Evolutionary conservation across 2,329 filamentous ascomycete species (phyloP), one percentile per base, ranked within the genome.

Genomic region (Fusarium gaditjirri): DNA sequence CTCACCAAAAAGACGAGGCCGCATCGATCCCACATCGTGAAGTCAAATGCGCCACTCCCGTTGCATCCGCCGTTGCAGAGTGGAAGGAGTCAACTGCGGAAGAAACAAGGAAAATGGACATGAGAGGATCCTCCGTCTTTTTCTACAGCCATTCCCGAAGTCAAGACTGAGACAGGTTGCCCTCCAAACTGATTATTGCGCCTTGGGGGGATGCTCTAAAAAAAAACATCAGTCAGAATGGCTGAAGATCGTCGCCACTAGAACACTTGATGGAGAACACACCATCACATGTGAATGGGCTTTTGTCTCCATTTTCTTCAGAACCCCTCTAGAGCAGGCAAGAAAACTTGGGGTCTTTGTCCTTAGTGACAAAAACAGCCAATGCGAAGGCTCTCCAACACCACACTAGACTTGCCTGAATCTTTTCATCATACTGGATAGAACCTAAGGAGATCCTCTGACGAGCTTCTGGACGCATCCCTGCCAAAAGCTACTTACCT

Each of bases 151-250:
- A 76, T 73, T 71, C 73, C 70, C 66, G 57, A 60, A 50, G 41
- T 49, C 39, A 70, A 60, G 63, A 72, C 64, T 77, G 75, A 77
- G 75, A 77, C 75, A 77, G 53, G 63, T 47, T 72, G 73, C 55
- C 75, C 60, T 71, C 72, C 73, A 67, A 76, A 52, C 64, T 73
- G 62, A 69, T 31, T 58, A 65, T 59, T 77, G 75, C 74, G 75
- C 74, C 73, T 65, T 59, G 59, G 31, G 57, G 68, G 55, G 44
- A 61, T 50, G 47, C n/a, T 35, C 43, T 54, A 31, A 65, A 55
- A 65, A 65, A 33, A 53, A 47, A 3, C 41, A 61, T 56, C 46
- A 27, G 55, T 41, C 47, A 53, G 44, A 57, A 68, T 66, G 68
- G 62, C 62, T 27, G 19, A 42, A 44, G 57, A 57, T 68, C 35